Percentiles rank a stretch among this genome's conserved stretches.
Conservation (phyloP, 1,284 basidiomycete species). For the Polyporus tsugae region DNA sequence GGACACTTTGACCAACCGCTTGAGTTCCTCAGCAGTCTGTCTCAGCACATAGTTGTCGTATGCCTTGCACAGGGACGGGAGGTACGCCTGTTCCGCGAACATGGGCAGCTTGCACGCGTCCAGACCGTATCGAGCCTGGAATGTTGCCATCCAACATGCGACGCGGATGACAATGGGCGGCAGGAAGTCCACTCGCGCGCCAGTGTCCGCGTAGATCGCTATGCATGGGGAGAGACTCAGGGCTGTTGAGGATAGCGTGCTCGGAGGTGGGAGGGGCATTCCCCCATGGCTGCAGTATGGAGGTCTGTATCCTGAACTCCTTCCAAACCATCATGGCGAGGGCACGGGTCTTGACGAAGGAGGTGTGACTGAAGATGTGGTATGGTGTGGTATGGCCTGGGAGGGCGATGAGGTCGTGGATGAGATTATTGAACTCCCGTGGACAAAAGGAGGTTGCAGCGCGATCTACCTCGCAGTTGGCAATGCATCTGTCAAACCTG, state of each 20-base stretch:
- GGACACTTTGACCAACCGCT: constrained; percentile 8
- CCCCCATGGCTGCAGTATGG: background rate
- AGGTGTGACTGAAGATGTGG: background rate
- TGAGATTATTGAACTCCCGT: background rate
- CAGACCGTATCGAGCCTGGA: constrained; percentile 1
- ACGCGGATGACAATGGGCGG: constrained; percentile 12
- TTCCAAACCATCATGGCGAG: background rate
- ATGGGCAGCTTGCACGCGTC: background rate
- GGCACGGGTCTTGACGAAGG: background rate
- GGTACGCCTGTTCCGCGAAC: background rate
- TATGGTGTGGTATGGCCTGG: background rate
- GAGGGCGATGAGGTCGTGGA: background rate
- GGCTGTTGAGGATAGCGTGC: background rate
- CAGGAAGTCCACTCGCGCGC: background rate
- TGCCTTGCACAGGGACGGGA: background rate
- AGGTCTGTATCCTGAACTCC: background rate
- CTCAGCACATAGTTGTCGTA: constrained; percentile 1
- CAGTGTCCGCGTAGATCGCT: background rate
- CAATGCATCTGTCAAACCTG: background rate
- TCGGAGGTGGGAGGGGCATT: background rate
- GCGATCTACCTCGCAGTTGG: background rate
- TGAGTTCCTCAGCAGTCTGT: constrained; percentile 5
- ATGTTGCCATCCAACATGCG: constrained; percentile 11
- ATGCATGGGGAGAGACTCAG: background rate
- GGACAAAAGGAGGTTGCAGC: background rate